Evolutionary conservation across 306 rosid genomes (phyloP), one percentile per base, ranked within the genome.

Genomic region (Citrullus colocynthis): DNA sequence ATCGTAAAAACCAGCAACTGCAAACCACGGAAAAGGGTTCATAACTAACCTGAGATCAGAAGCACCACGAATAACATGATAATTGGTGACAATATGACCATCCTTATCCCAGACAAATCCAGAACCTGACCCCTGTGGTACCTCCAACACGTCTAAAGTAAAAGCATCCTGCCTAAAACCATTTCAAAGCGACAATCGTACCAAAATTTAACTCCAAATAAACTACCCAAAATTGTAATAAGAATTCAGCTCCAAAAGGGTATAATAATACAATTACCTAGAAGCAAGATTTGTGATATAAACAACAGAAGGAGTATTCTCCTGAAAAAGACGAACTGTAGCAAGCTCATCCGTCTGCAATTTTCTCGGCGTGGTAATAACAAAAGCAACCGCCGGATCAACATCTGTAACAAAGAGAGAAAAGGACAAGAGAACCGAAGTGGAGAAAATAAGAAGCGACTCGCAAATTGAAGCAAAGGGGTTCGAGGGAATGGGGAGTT

Each of bases 41-140:
- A 55, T 13, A 69, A 52, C 88, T 44, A 77, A 96, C 99, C 88
- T 96, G 82, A 96, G 97, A 88, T 96, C 99, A 73, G 99, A 96
- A 79, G 99, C 99, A 82, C 99, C 99, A 34, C 99, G 92, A 76
- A 96, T 96, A 73, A 96, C 99, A 18, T 92, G 99, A 78, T 91
- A 96, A 85, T 96, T 96, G 78, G 99, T 96, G 80, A 96, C 99
- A 83, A 96, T 8, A 80, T 96, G 85, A 69, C 99, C 99, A 0
- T 85, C 55, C 79, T 72, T 91, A 79, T 96, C 99, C 99, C 99
- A 96, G 66, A 96, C 97, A 74, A 92, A 92, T 66, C 99, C 99
- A 0, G 99, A 96, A 8, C 99, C 99, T 3, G 99, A 96, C 9
- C 99, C 99, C 75, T 92, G 98, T 0, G 98, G 99, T 59, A 96